Conservation (phyloP, 805 yeast genomes). For the Sungouiozyma ichnusensis region DNA sequence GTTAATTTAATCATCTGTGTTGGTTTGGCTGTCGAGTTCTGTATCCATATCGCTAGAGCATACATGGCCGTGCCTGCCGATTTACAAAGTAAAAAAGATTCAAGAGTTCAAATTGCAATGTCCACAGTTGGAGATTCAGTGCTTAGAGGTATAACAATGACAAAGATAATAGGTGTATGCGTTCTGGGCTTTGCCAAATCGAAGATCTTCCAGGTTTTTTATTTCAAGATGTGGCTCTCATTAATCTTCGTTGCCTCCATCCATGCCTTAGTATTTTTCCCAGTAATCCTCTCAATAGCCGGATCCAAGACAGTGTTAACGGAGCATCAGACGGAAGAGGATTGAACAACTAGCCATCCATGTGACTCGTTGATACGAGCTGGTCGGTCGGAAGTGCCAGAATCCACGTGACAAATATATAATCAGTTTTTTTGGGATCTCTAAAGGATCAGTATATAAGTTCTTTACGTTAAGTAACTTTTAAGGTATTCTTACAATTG, state of each 20-base stretch:
- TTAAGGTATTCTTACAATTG: neutral
- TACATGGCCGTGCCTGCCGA: slow-evolving; percentile 40
- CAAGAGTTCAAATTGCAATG: slow-evolving; percentile 45
- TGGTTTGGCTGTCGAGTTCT: slow-evolving; percentile 89
- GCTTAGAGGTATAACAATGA: slow-evolving; percentile 79
- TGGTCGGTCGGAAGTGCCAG: no score
- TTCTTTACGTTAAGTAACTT: no score
- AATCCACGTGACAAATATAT: no score
- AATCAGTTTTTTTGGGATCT: no score
- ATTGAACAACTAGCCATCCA: neutral
- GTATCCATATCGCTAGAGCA: slow-evolving; percentile 76
- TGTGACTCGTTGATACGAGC: no score
- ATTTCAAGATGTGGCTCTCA: slow-evolving; percentile 90
- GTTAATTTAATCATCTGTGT: slow-evolving; percentile 88
- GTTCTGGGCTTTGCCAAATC: slow-evolving; percentile 83
- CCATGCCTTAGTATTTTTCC: slow-evolving; percentile 72
- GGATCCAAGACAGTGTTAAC: slow-evolving; percentile 29
- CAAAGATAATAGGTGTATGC: slow-evolving; percentile 78
- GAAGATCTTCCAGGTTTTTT: slow-evolving; percentile 80
- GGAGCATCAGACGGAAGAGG: neutral
- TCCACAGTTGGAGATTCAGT: slow-evolving; percentile 82
- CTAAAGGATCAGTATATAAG: no score
- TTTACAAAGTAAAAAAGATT: slow-evolving; percentile 28
- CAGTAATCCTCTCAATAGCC: slow-evolving; percentile 52
- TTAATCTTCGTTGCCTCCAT: slow-evolving; percentile 65